These are phyloP conservation scores for Didymella segeticola DNA, from an alignment of 2,329 filamentous ascomycete species.

Conservation along the genomic window DNA sequence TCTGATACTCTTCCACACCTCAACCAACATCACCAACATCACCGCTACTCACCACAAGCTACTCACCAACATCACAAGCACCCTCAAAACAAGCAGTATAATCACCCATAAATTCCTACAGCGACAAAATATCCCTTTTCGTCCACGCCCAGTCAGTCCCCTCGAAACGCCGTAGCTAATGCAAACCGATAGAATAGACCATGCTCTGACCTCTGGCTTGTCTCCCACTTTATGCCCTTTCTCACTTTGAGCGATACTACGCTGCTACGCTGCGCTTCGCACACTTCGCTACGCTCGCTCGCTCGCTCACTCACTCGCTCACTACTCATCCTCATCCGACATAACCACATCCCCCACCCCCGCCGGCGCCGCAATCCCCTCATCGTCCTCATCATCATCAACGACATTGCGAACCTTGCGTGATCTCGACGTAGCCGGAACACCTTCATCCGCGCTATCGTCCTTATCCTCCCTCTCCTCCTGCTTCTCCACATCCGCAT, in stretches of 20 bases:
- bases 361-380: conserved; percentile 29
- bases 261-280: neutral
- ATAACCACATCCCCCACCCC: conserved; percentile 33
- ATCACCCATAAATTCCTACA: too few species aligned
- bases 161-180: conserved; percentile 19
- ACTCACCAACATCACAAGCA: too few species aligned
- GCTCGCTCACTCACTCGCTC: too few species aligned
- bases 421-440: conserved; percentile 29
- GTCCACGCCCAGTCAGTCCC: too few species aligned
- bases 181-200: conserved; percentile 17
- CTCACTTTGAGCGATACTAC: neutral
- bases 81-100: too few species aligned
- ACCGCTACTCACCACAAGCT: too few species aligned
- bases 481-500: conserved; percentile 27
- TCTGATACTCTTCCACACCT: too few species aligned
- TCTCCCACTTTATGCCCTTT: too few species aligned
- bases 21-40: too few species aligned
- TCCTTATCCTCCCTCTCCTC: conserved; percentile 6
- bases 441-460: conserved; percentile 36
- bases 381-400: conserved; percentile 46
- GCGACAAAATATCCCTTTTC: too few species aligned
- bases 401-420: conserved; percentile 42
- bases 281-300: too few species aligned
- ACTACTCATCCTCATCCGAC: conserved; percentile 41
- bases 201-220: neutral